phyloP scores from a whole-genome alignment of 164 flowering plant species.

The Tinospora cordifolia region DNA sequence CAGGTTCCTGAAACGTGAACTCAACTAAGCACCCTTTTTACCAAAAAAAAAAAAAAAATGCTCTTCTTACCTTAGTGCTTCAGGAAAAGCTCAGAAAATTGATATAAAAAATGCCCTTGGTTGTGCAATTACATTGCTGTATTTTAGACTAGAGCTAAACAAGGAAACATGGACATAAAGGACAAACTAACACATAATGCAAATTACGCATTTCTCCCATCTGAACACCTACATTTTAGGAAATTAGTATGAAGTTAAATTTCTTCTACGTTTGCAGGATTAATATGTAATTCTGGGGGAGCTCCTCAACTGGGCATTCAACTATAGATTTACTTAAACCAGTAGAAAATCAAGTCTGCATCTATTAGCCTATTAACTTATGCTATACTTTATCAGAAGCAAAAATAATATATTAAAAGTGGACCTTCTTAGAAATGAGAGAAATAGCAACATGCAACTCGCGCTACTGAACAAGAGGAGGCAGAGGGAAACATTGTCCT shows the following conservation, averaged over 20 bases:
- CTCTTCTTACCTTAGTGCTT: neutral
- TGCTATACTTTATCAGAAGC: no score
- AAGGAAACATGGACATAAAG: neutral
- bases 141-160: neutral
- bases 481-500: no score
- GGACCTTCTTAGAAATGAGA: no score
- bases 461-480: no score
- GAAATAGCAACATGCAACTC: no score
- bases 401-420: no score
- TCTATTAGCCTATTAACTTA: neutral
- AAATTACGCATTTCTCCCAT: neutral
- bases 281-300: neutral
- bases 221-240: neutral
- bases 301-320: neutral
- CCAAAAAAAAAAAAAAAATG: neutral
- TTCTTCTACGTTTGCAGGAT: neutral
- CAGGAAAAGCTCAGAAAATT: neutral
- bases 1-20: conserved; percentile 56
- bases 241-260: neutral
- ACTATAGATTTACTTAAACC: neutral
- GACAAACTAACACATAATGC: neutral
- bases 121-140: neutral
- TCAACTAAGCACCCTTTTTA: neutral
- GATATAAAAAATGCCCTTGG: neutral
- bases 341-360: neutral